These are phyloP conservation scores for Vigna unguiculata DNA, from an alignment of 306 rosid species.

Conservation along the genomic window DNA sequence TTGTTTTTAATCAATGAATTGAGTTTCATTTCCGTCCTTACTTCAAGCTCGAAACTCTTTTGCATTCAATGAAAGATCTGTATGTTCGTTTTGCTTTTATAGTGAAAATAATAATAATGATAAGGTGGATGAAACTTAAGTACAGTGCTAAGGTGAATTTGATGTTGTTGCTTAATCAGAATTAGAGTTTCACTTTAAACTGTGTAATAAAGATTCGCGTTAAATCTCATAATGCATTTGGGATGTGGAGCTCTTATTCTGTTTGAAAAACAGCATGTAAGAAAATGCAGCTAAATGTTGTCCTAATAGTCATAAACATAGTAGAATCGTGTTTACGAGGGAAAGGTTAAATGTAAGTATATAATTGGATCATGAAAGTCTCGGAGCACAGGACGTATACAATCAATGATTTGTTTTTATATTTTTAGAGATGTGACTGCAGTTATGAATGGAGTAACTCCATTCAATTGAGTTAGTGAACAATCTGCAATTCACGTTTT, in stretches of 20 bases:
- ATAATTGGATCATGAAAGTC: background rate
- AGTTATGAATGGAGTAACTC: background rate
- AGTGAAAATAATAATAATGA: background rate
- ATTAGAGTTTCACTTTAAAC: background rate
- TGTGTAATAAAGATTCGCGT: background rate
- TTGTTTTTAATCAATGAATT: background rate
- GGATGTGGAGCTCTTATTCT: background rate
- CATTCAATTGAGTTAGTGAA: constrained; percentile 21
- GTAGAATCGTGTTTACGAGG: background rate
- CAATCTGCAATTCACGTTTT: constrained; percentile 4
- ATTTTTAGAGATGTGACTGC: background rate
- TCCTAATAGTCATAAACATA: background rate
- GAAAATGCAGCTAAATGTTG: background rate
- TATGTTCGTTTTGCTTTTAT: background rate
- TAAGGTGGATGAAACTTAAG: background rate
- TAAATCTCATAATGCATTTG: background rate
- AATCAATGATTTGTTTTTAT: background rate
- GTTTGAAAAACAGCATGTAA: background rate
- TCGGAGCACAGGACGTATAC: background rate
- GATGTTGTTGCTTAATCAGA: background rate
- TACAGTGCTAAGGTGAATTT: background rate
- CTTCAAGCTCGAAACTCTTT: constrained; percentile 28
- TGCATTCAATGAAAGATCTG: constrained; percentile 26
- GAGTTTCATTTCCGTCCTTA: background rate
- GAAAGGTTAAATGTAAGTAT: constrained; percentile 18